These are phyloP conservation scores for Ampelocalamus luodianensis DNA, from an alignment of 176 grass and related monocot genomes.

Conservation along the genomic window DNA sequence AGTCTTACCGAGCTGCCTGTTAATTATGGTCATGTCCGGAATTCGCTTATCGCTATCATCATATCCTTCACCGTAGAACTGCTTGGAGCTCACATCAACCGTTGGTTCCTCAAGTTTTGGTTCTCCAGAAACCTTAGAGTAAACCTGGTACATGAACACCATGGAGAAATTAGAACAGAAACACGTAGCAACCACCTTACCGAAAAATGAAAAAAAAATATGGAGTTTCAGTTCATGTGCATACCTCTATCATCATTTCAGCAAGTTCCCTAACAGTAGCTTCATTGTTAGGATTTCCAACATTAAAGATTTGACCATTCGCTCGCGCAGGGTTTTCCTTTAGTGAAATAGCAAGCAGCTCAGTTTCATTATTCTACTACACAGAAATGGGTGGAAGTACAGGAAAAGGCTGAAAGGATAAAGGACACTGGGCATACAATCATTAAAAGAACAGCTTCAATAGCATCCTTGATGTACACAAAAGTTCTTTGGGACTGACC, in stretches of 20 bases:
- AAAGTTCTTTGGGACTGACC: slow-evolving; percentile 93
- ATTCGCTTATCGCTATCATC: slow-evolving; percentile 94
- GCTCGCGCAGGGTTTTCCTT: slow-evolving; percentile 90
- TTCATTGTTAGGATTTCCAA: slow-evolving; percentile 96
- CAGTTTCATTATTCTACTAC: no score
- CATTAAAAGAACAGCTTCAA: slow-evolving; percentile 97
- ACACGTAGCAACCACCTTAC: no score
- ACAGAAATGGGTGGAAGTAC: no score
- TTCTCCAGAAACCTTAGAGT: slow-evolving; percentile 79
- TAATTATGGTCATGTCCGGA: slow-evolving; percentile 87
- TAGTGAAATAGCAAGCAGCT: no score
- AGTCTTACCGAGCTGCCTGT: slow-evolving; percentile 85
- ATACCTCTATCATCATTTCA: slow-evolving; percentile 91
- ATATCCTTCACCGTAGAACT: slow-evolving; percentile 97
- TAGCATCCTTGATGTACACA: slow-evolving; percentile 96
- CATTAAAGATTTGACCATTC: slow-evolving; percentile 93
- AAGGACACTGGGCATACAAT: slow-evolving; percentile 56
- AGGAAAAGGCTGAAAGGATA: not conserved
- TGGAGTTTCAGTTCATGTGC: no score
- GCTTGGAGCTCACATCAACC: slow-evolving; percentile 77
- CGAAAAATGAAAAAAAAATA: no score
- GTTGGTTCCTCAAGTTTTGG: slow-evolving; percentile 64
- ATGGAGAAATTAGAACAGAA: not conserved
- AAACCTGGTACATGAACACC: slow-evolving; percentile 60
- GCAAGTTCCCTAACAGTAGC: slow-evolving; percentile 87